phyloP scores from a whole-genome alignment of 306 rosid genomes.

The Sphenostylis stenocarpa region DNA sequence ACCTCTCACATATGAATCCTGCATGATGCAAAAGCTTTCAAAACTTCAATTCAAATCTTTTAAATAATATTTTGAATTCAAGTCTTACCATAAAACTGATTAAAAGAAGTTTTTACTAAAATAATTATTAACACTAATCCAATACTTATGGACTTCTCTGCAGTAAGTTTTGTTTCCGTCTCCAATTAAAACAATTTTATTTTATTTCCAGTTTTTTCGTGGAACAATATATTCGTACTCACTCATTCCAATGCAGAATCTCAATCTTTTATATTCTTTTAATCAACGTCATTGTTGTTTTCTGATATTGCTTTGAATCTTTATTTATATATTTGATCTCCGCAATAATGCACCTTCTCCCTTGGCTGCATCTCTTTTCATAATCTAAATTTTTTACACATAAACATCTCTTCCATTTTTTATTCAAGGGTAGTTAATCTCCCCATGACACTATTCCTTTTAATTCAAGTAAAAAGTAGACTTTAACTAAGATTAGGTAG shows the following conservation, averaged over 20 bases:
- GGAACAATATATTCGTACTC: background rate
- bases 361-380: conserved; percentile 49
- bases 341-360: conserved; percentile 64
- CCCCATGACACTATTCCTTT: conserved; percentile 37
- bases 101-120: too few relatives aligned
- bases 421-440: conserved; percentile 40
- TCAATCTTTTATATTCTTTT: background rate
- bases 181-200: too few relatives aligned
- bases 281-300: conserved; percentile 15
- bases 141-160: too few relatives aligned
- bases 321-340: conserved; percentile 20
- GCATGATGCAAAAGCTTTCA: background rate
- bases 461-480: conserved; percentile 18
- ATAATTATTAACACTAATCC: background rate
- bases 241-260: background rate
- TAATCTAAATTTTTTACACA: conserved; percentile 16
- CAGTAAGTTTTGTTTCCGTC: too few relatives aligned
- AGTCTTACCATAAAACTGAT: too few relatives aligned
- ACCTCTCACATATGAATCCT: background rate
- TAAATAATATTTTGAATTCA: too few relatives aligned
- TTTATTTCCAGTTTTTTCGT: too few relatives aligned
- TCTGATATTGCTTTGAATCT: conserved; percentile 13
- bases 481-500: conserved; percentile 46
- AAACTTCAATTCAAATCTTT: too few relatives aligned
- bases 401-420: conserved; percentile 26